A percentile compares a stretch with the other conserved stretches of the same genome.
Conservation (phyloP, 169 alveolate genomes). For the Plasmodium yoelii region DNA sequence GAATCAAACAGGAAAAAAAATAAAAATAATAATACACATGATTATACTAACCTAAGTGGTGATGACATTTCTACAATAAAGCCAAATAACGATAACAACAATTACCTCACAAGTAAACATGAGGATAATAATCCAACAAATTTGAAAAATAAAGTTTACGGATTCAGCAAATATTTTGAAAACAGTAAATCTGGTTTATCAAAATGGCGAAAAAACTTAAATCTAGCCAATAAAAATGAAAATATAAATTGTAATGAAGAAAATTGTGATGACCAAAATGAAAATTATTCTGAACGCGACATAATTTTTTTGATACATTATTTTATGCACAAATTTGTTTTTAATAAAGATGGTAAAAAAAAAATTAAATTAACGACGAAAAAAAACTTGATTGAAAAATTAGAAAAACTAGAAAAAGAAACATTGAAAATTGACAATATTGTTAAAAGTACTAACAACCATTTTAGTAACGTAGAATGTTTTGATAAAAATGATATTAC, state of each 20-base stretch:
- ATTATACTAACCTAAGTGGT: no score
- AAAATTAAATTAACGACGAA: constrained; percentile 6
- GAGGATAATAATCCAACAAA: background rate
- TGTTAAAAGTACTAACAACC: no score
- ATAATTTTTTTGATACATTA: constrained; percentile 32
- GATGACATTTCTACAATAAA: background rate
- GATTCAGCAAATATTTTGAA: background rate
- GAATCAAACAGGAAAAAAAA: background rate
- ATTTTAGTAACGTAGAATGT: no score
- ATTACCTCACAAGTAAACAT: background rate
- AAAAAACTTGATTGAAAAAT: background rate
- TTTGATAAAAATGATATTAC: background rate
- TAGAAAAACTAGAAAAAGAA: constrained; percentile 6
- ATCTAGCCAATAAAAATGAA: constrained; percentile 5
- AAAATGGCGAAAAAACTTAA: background rate
- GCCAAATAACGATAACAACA: background rate
- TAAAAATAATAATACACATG: no score
- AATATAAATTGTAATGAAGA: background rate
- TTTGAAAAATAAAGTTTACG: no score
- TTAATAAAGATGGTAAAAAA: constrained; percentile 31
- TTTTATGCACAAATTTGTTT: constrained; percentile 45
- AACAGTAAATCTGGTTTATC: background rate
- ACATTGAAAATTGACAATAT: background rate
- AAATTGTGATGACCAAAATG: constrained; percentile 7
- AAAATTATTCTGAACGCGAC: constrained; percentile 51